phyloP scores from a whole-genome alignment of 176 grass and related monocot species.

The Eragrostis curvula region DNA sequence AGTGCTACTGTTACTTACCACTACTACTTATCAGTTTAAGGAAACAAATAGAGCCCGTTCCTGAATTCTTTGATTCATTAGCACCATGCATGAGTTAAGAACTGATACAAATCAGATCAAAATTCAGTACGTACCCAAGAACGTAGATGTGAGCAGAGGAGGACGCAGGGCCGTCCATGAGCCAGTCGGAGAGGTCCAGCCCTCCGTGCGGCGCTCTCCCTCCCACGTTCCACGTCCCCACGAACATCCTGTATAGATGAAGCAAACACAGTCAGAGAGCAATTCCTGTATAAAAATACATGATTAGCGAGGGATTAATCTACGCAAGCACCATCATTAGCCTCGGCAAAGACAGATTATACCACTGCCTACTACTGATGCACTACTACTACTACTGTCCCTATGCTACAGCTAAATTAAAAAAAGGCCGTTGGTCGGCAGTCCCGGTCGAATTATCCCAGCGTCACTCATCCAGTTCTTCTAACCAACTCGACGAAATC shows the following conservation, averaged over 20 bases:
- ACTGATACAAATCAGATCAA: too few species aligned
- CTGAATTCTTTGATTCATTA: too few species aligned
- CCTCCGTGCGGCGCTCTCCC: slow-evolving; percentile 59
- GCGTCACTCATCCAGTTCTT: too few species aligned
- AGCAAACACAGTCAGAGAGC: not conserved
- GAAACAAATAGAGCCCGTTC: too few species aligned
- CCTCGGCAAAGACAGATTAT: not conserved
- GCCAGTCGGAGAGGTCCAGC: slow-evolving; percentile 71
- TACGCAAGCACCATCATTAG: slow-evolving; percentile 27
- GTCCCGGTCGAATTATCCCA: slow-evolving; percentile 38
- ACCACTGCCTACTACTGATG: not conserved
- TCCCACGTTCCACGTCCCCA: slow-evolving; percentile 97
- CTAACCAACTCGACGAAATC: not conserved
- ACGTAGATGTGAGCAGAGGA: slow-evolving; percentile 77
- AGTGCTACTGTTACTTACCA: too few species aligned
- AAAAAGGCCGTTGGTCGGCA: not conserved
- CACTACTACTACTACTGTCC: slow-evolving; percentile 29
- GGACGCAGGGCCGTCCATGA: slow-evolving; percentile 41
- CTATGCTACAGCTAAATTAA: not conserved
- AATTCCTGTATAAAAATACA: too few species aligned
- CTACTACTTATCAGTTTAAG: too few species aligned
- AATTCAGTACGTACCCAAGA: slow-evolving; percentile 72
- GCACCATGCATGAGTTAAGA: too few species aligned
- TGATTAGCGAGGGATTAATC: not conserved
- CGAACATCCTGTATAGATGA: slow-evolving; percentile 51